Evolutionary conservation across 1,284 basidiomycete species (phyloP).

Genomic region (Cystobasidium slooffiae): DNA sequence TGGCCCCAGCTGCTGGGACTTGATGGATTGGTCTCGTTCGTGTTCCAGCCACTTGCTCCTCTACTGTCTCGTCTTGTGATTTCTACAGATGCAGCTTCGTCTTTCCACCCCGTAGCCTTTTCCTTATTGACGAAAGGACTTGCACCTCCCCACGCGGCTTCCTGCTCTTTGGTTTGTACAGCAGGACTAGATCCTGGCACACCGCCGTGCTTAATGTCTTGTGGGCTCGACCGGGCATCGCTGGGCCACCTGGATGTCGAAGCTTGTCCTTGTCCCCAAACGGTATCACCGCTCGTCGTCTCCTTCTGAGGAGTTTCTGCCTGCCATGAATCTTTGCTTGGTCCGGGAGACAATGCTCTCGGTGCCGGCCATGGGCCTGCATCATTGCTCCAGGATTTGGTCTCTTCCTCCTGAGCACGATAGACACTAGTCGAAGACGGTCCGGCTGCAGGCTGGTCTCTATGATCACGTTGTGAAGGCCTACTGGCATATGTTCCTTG

Average conservation of each 20-base stretch:
- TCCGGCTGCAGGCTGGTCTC: background rate
- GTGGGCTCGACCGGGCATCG: background rate
- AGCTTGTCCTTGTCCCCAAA: conserved; percentile 1
- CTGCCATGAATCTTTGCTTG: background rate
- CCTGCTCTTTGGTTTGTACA: background rate
- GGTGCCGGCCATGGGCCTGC: background rate
- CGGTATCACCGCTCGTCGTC: background rate
- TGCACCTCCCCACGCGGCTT: background rate
- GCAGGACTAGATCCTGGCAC: conserved; percentile 8
- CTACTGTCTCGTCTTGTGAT: conserved; percentile 9
- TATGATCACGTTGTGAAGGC: conserved; percentile 4
- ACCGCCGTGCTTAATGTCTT: background rate
- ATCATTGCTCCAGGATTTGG: background rate
- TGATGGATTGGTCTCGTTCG: background rate
- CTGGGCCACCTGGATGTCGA: background rate
- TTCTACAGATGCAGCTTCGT: background rate
- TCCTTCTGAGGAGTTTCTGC: background rate
- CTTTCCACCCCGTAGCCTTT: background rate
- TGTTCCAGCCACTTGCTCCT: background rate
- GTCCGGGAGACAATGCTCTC: background rate
- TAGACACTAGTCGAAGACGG: background rate
- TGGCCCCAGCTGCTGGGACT: background rate
- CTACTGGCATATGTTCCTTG: conserved; percentile 6
- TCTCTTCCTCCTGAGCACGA: background rate
- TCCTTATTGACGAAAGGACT: conserved; percentile 1